phyloP scores from a whole-genome alignment of 2,329 filamentous ascomycete genomes.

The Mycosphaerella sp. region DNA sequence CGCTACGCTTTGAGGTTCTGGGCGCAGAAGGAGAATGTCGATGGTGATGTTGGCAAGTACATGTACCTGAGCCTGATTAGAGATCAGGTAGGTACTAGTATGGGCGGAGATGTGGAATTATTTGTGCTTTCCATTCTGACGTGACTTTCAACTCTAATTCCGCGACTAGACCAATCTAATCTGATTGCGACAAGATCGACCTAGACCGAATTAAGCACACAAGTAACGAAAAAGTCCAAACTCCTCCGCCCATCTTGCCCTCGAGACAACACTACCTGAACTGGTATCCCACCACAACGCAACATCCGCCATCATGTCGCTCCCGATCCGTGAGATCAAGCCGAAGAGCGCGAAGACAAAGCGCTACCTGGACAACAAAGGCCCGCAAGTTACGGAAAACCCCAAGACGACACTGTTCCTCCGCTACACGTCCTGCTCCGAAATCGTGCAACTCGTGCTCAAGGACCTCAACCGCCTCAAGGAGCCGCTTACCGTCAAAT shows the following conservation, averaged over 20 bases:
- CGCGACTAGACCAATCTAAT: no score
- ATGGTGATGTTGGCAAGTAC: no score
- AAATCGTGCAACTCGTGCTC: slow-evolving; percentile 74
- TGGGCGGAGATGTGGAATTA: no score
- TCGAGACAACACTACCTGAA: not conserved
- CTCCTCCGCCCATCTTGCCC: not conserved
- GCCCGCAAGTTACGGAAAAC: slow-evolving; percentile 82
- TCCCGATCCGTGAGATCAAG: slow-evolving; percentile 53
- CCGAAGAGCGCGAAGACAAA: slow-evolving; percentile 81
- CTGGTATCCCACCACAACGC: not conserved
- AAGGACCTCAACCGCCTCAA: slow-evolving; percentile 80
- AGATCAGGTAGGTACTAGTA: no score
- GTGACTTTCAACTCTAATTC: no score
- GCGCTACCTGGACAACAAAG: slow-evolving; percentile 87
- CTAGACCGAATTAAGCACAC: no score
- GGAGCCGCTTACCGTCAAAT: slow-evolving; percentile 76
- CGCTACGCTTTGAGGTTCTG: no score
- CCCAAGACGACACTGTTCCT: slow-evolving; percentile 86
- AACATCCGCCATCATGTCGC: slow-evolving; percentile 17
- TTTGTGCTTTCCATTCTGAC: no score
- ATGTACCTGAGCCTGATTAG: no score
- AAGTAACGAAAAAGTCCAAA: no score
- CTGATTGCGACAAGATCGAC: no score
- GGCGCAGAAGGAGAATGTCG: no score
- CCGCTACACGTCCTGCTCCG: slow-evolving; percentile 76